Evolutionary conservation across 2,329 filamentous ascomycete genomes (phyloP).

Genomic region (Paecilomyces niveus): DNA sequence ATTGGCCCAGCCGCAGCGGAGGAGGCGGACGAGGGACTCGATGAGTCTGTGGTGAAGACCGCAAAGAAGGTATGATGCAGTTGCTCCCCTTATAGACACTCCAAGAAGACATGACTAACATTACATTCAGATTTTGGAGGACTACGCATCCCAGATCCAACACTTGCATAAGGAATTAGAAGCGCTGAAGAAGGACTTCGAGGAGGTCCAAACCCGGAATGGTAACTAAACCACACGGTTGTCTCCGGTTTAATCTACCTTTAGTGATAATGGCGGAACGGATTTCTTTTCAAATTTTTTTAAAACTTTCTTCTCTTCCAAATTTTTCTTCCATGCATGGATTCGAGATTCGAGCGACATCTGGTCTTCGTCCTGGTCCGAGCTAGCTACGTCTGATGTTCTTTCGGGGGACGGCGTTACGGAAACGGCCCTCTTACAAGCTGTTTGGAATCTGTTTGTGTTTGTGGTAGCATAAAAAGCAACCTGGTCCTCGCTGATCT

Average conservation of each 20-base stretch:
- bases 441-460: background rate
- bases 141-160: conserved; percentile 44
- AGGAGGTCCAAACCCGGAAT: conserved; percentile 43
- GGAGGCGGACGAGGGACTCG: conserved; percentile 41
- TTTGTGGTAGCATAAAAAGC: conserved; percentile 1
- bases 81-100: background rate
- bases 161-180: conserved; percentile 57
- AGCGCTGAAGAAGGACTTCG: conserved; percentile 53
- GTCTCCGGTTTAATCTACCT: background rate
- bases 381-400: background rate
- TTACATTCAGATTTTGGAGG: conserved; percentile 39
- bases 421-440: background rate
- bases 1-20: conserved; percentile 35
- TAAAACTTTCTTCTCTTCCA: background rate
- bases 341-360: background rate
- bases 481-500: background rate
- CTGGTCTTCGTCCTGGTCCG: background rate
- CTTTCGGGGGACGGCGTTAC: background rate
- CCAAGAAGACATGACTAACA: conserved; percentile 5
- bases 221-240: conserved; percentile 8
- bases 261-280: background rate
- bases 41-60: conserved; percentile 52
- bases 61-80: conserved; percentile 49
- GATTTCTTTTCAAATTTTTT: background rate
- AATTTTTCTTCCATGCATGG: background rate